Evolutionary conservation across 2,329 filamentous ascomycete genomes (phyloP), one percentile per base, ranked within the genome.

Genomic region (Epichloe typhina): DNA sequence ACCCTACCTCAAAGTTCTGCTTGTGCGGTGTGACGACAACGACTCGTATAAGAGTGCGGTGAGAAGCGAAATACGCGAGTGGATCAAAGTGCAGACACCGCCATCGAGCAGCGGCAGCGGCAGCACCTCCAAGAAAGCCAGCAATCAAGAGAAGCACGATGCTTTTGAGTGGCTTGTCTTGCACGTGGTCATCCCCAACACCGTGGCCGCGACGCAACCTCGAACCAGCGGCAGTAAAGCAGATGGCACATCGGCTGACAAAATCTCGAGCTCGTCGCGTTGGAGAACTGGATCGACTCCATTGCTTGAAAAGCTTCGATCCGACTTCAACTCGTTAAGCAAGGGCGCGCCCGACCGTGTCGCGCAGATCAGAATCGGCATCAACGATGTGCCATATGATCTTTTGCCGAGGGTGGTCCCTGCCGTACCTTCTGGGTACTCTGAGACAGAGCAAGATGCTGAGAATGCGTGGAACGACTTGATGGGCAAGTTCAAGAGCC

Each of bases 131-230:
- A 68, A 71, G 61, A 61, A 68, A 71, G 64, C 70, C 19, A 87
- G 74, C 60, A 83, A 80, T 19, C 84, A 89, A 61, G 91, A 96
- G 62, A 93, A 94, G 55, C 93, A 98, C 62, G 91, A 98, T 70
- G 91, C 93, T 0, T 95, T 86, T 58, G 93, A 98, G 66, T 97
- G 90, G 86, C 73, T 98, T 56, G 87, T 98, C 50, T 64, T 98
- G 21, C 93, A 98, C 64, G 87, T 98, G 26, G 86, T 96, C 12
- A 74, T 95, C 17, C 90, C 91, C 13, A 90, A 95, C 55, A 91
- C 88, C 0, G 74, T 80, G 13, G 88, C 88, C 1, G 83, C 87
- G 21, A 86, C 82, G 2, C 88, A 94, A 62, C 86, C 88, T 13
- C 77, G 85, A 54, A 79, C 73, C 52, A 54, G 40, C 31, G 78